Evolutionary conservation across 176 grass and related monocot genomes (phyloP), one percentile per base, ranked within the genome.

Genomic region (Triticum turgidum): DNA sequence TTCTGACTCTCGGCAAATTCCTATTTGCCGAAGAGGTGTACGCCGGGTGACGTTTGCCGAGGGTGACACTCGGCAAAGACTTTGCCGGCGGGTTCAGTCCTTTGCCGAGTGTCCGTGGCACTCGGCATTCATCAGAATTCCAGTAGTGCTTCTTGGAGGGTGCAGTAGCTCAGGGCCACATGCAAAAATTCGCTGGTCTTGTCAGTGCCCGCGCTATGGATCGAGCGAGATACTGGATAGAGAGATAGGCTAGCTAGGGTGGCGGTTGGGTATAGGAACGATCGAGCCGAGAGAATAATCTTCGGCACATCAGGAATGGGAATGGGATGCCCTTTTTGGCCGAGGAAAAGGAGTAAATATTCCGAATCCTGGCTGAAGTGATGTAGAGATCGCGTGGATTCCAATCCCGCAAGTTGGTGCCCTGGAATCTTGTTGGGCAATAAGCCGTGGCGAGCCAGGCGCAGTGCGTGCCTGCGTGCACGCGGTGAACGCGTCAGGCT

Each of bases 381-480:
- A 84, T 77, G 77, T 11, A 21, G 89, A 81, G 82, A 78, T 54
- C 78, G 85, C 82, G 71, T 27, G 72, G 86, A 85, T 85, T 88
- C 77, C 63, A 20, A 59, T 47, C 54, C 18, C 5, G 77, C 89
- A 82, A 88, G 63, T 88, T 85, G 86, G 52, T n/a, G 9, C 11
- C 61, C 29, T 30, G 29, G 29, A 30, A 30, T 30, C 29, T 25
- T 33, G 32, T 33, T 33, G 32, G 32, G 32, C 32, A 33, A 33
- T 33, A 33, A 33, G 32, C 32, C 32, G 3, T 33, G 32, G 32
- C 32, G 32, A 33, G 32, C 32, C 1, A 2, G 32, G 32, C 3
- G 32, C 32, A 1, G 32, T 33, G 32, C 32, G 32, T 33, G 32
- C 32, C 3, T 33, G 32, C 32, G 25, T 25, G 25, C 25, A 25